A percentile compares a stretch with the other conserved stretches of the same genome.
These are phyloP conservation scores for Mycena floridula DNA, from an alignment of 768 basidiomycete genomes.

Conservation along the genomic window DNA sequence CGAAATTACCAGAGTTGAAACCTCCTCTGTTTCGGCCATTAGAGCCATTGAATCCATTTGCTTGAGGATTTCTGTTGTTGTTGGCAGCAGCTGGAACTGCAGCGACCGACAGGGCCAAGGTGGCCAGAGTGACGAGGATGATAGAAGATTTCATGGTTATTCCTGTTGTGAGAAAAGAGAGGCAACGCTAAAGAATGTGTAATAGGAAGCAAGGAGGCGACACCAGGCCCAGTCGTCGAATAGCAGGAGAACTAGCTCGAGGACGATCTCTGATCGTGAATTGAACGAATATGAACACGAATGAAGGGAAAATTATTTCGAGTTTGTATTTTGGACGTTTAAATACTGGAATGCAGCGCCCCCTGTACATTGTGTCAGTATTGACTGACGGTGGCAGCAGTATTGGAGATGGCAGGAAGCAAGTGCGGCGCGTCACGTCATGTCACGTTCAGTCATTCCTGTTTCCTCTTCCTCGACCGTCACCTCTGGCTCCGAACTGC, in stretches of 20 bases:
- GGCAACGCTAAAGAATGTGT: slow-evolving; percentile 7
- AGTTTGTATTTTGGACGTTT: not conserved
- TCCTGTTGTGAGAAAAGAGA: slow-evolving; percentile 8
- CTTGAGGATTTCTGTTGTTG: not conserved
- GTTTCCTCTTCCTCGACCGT: no score
- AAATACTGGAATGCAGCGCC: not conserved
- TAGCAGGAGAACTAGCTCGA: slow-evolving; percentile 8
- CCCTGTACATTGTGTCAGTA: not conserved
- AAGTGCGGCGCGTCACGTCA: no score
- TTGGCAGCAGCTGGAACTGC: slow-evolving; percentile 14
- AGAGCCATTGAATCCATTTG: not conserved
- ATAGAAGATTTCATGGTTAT: slow-evolving; percentile 28
- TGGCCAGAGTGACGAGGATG: slow-evolving; percentile 18
- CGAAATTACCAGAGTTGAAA: not conserved
- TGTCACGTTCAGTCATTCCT: no score
- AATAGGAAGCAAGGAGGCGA: slow-evolving; percentile 9
- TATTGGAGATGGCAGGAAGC: no score
- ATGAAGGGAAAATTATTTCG: not conserved
- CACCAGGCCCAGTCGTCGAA: slow-evolving; percentile 14
- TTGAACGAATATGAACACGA: slow-evolving; percentile 1
- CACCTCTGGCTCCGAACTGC: no score
- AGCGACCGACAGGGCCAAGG: slow-evolving; percentile 16
- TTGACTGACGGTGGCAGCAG: not conserved
- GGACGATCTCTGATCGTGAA: slow-evolving; percentile 3
- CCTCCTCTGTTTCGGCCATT: slow-evolving; percentile 7